These are phyloP conservation scores for Mycena pura DNA, from an alignment of 768 basidiomycete species.

Conservation along the genomic window DNA sequence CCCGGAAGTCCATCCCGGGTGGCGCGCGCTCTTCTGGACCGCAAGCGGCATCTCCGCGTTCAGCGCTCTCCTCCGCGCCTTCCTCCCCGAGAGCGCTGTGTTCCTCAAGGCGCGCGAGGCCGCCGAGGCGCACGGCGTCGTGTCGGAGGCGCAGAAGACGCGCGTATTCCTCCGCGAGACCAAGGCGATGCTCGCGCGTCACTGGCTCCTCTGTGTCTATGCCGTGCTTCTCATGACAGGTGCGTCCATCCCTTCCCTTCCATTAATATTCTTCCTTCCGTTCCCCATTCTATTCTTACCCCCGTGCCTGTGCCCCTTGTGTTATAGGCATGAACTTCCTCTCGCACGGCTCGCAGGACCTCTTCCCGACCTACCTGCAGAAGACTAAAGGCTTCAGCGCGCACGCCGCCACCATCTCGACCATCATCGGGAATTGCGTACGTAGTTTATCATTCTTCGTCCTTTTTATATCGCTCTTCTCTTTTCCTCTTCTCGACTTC, in stretches of 20 bases:
- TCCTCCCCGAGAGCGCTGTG: conserved; percentile 79
- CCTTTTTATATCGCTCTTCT: background rate
- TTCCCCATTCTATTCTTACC: background rate
- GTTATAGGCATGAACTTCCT: conserved; percentile 74
- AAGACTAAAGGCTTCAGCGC: conserved; percentile 64
- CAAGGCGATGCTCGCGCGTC: conserved; percentile 74
- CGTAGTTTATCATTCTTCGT: conserved; percentile 25
- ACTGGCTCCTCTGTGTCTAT: conserved; percentile 87
- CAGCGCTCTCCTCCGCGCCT: conserved; percentile 67
- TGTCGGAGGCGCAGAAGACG: conserved; percentile 56
- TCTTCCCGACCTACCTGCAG: conserved; percentile 82
- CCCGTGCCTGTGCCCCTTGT: background rate
- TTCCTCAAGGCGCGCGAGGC: conserved; percentile 20
- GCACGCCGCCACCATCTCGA: conserved; percentile 70
- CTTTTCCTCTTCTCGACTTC: background rate
- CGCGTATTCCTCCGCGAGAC: conserved; percentile 76
- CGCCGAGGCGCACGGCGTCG: conserved; percentile 34
- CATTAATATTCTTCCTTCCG: background rate
- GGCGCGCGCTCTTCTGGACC: conserved; percentile 87
- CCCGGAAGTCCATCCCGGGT: conserved; percentile 49
- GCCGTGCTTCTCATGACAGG: conserved; percentile 83
- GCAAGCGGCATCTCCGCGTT: conserved; percentile 72
- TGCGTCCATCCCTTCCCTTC: conserved; percentile 23
- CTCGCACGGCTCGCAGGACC: conserved; percentile 75
- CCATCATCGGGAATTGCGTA: conserved; percentile 80